Evolutionary conservation across 768 basidiomycete species (phyloP), one percentile per base, ranked within the genome.

Genomic region (Fomitopsis pulvina): DNA sequence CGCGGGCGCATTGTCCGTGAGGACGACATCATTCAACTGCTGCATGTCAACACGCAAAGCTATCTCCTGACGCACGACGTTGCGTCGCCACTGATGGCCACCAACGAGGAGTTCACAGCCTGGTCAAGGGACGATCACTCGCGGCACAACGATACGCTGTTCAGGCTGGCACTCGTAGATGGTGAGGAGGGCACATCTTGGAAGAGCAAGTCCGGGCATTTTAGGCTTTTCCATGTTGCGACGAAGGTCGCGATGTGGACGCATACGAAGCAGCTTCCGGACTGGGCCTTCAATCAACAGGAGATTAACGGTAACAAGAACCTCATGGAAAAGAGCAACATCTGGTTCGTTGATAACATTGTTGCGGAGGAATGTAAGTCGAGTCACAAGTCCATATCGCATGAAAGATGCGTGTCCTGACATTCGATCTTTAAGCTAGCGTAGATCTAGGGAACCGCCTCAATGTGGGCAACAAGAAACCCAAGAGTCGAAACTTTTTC

Each of bases 301-400:
- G 96, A 98, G 63, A 80, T 99, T 54, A 99, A 99, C 59, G 96
- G 96, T 0, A 93, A 96, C 70, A 99, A 97, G 73, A 93, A 88
- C 51, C 72, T 86, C 4, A 66, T 73, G 7, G 96, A 96, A 49
- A 85, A 81, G 63, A 80, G 80, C 12, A 87, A 89, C 2, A 81
- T 81, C 14, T 99, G 96, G 96, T 91, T 78, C 65, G 83, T 87
- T 14, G 85, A 98, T 53, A 80, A 88, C 24, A 83, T 99, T 51
- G 66, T 95, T 11, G 68, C 72, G 29, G 84, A 82, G 54, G 85
- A 82, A 48, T 70, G 91, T 92, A 55, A 64, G 86, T 68, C 0
- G 40, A n/a, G 45, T n/a, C n/a, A n/a, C n/a, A n/a, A n/a, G n/a
- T n/a, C n/a, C n/a, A n/a, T n/a, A 27, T 8, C 24, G 26, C 28